These are phyloP conservation scores for Sordaria brevicollis DNA, from an alignment of 495 filamentous ascomycete genomes.

Conservation along the genomic window DNA sequence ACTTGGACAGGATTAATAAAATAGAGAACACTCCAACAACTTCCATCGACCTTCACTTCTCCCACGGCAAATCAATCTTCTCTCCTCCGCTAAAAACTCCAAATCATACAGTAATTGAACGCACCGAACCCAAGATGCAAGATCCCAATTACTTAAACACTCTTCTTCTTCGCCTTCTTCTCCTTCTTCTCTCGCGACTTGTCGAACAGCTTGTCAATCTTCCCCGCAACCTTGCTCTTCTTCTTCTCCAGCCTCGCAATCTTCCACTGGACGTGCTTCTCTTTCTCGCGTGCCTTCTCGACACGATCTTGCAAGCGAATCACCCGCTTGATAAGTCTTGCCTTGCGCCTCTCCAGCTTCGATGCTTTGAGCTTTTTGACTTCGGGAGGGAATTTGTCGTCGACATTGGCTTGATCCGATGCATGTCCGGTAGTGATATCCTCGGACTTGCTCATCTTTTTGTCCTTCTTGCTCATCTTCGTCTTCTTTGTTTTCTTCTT, in stretches of 20 bases:
- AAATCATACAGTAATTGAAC: too few species aligned
- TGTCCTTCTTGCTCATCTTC: background rate
- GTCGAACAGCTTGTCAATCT: background rate
- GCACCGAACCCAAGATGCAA: too few species aligned
- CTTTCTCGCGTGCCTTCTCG: background rate
- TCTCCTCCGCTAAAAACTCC: too few species aligned
- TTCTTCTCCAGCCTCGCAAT: background rate
- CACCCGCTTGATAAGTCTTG: background rate
- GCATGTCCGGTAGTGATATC: too few species aligned
- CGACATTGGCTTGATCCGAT: too few species aligned
- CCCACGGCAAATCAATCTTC: too few species aligned
- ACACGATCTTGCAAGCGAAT: background rate
- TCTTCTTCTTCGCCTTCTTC: background rate
- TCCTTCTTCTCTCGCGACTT: background rate
- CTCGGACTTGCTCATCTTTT: too few species aligned
- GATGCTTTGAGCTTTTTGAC: rapidly evolving
- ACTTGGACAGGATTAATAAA: too few species aligned
- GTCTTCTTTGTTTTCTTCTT: background rate
- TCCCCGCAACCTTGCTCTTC: background rate
- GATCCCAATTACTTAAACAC: too few species aligned
- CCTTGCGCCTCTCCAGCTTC: background rate
- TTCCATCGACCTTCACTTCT: too few species aligned
- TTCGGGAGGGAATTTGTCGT: too few species aligned
- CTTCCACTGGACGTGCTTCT: background rate
- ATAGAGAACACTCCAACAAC: too few species aligned